phyloP scores from a whole-genome alignment of 2,329 filamentous ascomycete species.

The Diaporthe helianthi region DNA sequence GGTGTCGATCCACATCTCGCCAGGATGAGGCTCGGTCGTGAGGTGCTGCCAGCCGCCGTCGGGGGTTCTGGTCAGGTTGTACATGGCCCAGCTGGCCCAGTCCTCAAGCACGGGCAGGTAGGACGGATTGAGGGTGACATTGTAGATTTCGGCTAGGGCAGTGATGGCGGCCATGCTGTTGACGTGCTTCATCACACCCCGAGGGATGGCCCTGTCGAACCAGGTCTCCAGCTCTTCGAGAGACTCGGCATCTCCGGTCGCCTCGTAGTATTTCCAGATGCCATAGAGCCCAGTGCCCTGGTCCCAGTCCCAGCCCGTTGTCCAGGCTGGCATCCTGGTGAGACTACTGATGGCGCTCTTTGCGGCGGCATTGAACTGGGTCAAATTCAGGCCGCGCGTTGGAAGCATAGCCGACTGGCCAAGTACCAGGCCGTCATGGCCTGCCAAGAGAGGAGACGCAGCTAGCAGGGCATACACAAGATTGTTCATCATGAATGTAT shows the following conservation, averaged over 20 bases:
- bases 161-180: slow-evolving; percentile 11
- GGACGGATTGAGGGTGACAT: background rate
- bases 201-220: background rate
- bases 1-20: background rate
- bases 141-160: background rate
- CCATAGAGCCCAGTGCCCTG: slow-evolving; percentile 3
- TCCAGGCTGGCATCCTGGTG: slow-evolving; percentile 8
- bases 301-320: slow-evolving; percentile 2
- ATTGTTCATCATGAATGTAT: background rate
- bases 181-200: background rate
- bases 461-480: background rate
- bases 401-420: background rate
- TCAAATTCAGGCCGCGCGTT: background rate
- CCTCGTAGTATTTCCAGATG: slow-evolving; percentile 2
- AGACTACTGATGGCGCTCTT: slow-evolving; percentile 6
- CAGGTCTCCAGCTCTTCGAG: background rate
- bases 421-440: background rate
- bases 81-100: slow-evolving; percentile 1
- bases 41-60: slow-evolving; percentile 16
- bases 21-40: background rate
- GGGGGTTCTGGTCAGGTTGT: background rate
- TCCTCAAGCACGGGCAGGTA: background rate
- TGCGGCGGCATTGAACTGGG: background rate
- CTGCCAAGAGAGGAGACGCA: slow-evolving; percentile 5
- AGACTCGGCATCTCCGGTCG: background rate